Base-by-base conservation (phyloP, 2,329 filamentous ascomycete genomes). In the Aspergillus tamarii region DNA sequence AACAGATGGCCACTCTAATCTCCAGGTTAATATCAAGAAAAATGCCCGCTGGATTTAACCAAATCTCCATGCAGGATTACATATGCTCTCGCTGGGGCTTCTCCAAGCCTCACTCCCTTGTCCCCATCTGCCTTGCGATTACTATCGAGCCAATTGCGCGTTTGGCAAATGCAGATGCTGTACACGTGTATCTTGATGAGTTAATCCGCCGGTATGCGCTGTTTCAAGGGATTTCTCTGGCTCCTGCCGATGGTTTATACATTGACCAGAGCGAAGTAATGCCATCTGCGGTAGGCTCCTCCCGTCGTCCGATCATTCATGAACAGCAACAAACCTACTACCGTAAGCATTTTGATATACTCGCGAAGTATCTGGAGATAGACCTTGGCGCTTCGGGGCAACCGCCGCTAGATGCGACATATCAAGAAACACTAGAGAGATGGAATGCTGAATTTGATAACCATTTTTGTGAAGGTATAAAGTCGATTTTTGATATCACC, bases 391-490 rank as follows among this genome's bases (percentile, higher is more conserved):
- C 26, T 19, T 41, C 39, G 3, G 30, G 52, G 3, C 23, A 59
- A 5, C 28, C 28, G 2, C 12, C 23, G 12, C 6, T 28, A 12
- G 28, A 54, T 6, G 5, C 16, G 11, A 41, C 4, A 21, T 16
- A 41, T 23, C 32, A 52, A 30, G 57, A 52, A n/a, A 23, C 21
- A 55, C 59, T 77, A 8, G 65, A 72, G 32, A 62, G 64, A 19
- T 74, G 70, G 71, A 66, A 54, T 11, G 60, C 66, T 1, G 77
- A 80, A 62, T 66, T 74, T 36, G 77, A 71, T 19, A 73, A 75
- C 8, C 61, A 66, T 11, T 78, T 75, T 56, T 60, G 66, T 4
- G 54, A 60, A 23, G 76, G 76, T 3, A 74, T 78, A 12, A 56
- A 66, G 12, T 70, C 76, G 3, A 62, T 69, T 0, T 80, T 78